phyloP scores from a whole-genome alignment of 1,139 yeast genomes.

The Suhomyces bribrorum region DNA sequence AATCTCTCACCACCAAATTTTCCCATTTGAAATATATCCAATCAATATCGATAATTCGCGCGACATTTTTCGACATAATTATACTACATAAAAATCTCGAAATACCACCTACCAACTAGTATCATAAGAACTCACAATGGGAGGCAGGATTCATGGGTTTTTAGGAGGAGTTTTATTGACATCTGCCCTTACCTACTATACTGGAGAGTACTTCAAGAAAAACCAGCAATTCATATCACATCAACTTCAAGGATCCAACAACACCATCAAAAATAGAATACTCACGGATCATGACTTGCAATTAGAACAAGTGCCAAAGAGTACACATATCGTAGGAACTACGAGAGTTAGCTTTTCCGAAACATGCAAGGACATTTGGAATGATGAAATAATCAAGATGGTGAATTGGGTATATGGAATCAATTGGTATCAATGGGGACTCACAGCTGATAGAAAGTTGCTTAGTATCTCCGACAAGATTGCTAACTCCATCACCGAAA shows the following conservation, averaged over 20 bases:
- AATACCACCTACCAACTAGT: no score
- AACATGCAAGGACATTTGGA: slow-evolving; percentile 81
- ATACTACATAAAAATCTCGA: neutral
- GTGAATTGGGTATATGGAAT: slow-evolving; percentile 67
- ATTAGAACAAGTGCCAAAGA: slow-evolving; percentile 38
- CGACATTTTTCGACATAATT: slow-evolving; percentile 3
- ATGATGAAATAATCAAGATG: slow-evolving; percentile 65
- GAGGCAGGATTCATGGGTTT: slow-evolving; percentile 22
- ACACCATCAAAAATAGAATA: slow-evolving; percentile 52
- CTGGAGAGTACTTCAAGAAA: slow-evolving; percentile 57
- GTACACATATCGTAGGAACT: slow-evolving; percentile 37
- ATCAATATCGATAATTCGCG: slow-evolving; percentile 1
- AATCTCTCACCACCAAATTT: no score
- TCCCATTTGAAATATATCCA: no score
- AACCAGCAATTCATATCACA: slow-evolving; percentile 50
- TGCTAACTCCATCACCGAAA: slow-evolving; percentile 25
- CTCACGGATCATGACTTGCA: slow-evolving; percentile 40
- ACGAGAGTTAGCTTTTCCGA: slow-evolving; percentile 45
- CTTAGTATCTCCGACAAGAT: slow-evolving; percentile 35
- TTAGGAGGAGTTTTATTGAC: slow-evolving; percentile 61
- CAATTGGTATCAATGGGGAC: slow-evolving; percentile 49
- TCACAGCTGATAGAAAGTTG: slow-evolving; percentile 38
- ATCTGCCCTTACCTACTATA: slow-evolving; percentile 63
- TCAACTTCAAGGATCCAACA: slow-evolving; percentile 50
- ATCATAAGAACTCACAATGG: slow-evolving; percentile 5